Evolutionary conservation across 352 stramenopile species (phyloP), one percentile per base, ranked within the genome.

Genomic region (Thalassiosira mediterranea): DNA sequence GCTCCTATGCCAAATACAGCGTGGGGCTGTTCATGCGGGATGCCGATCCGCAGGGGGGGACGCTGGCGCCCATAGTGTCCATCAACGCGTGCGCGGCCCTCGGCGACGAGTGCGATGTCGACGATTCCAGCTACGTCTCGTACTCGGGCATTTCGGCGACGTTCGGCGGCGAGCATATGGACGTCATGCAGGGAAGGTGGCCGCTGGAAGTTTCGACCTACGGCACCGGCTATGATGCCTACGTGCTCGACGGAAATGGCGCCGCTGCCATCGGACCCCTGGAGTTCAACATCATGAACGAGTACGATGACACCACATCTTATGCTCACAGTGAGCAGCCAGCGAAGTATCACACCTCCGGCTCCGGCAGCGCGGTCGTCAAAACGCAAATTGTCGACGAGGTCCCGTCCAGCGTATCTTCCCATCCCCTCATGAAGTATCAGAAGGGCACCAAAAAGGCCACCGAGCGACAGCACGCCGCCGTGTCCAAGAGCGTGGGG

Each of bases 21-120:
- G 28, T 73, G 19, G 63, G 63, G 21, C 38, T 73, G 15, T 73
- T 65, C 37, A 73, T 73, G 63, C 52, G 63, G 4, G 63, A 73
- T 19, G 63, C 63, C 21, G 63, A 73, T 28, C 63, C 63, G 1
- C 63, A 73, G 53, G 63, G 63, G n/a, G 63, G 63, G 8, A 21
- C 1, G 0, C 44, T 73, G 38, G 13, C 21, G 23, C 63, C 63
- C 17, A 63, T 72, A 29, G 63, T 72, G 23, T n/a, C 32, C 8
- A 54, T 72, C 10, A 56, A 64, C 21, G 13, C 62, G 21, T 64
- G 63, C 47, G 63, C 26, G 17, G 52, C 52, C 2, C 5, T 61
- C 4, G 17, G 52, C n/a, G 19, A 19, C 15, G 46, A 37, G 21
- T 73, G 63, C 17, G 63, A 56, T 47, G 32, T 7, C 5, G 23